Base-by-base conservation (phyloP, 1,284 basidiomycete species). In the Cryptococcus amylolentus region DNA sequence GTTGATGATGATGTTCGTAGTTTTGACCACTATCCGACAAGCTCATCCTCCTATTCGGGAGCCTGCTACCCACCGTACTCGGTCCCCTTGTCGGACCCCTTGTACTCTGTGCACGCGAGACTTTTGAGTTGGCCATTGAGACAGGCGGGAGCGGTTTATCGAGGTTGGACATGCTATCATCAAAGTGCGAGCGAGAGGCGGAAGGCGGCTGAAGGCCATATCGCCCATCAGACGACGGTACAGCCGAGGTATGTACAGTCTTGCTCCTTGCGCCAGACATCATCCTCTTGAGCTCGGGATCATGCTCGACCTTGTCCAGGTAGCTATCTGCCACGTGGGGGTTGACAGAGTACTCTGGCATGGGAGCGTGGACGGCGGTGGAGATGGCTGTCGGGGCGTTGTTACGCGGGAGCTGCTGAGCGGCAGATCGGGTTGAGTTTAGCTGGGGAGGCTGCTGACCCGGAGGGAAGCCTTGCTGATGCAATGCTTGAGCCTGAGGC, bases 221-320 rank as follows among this genome's bases (percentile, higher is more conserved):
- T 7, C 16, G 8, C 18, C 13, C 39, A n/a, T 54, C 54, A 37
- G 45, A 52, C 26, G 41, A 45, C 20, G 58, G 58, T 5, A 57
- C 58, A 26, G 41, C 54, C 2, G 59, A 57, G 6, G 67, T 62
- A 44, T 66, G 68, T 10, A 71, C 51, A 10, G 68, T 67, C 49
- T 62, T 67, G 10, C 56, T 50, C 12, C 56, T 64, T 5, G 67
- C 66, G 3, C 68, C 67, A 18, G 43, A 31, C 18, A 73, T 66
- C 64, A 75, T 66, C 10, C 53, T 45, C 54, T 73, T 65, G 35
- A 75, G 18, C n/a, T 56, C 42, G 1, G 67, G 66, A 53, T 73
- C 70, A 48, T 71, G 60, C 10, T 73, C 70, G 0, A 71, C 61
- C 18, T 68, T 55, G 13, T 73, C 73, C 0, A 76, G 64, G 41